Conservation (phyloP, 225 moss, liverwort and hornwort species). For the Sphagnum contortum region DNA sequence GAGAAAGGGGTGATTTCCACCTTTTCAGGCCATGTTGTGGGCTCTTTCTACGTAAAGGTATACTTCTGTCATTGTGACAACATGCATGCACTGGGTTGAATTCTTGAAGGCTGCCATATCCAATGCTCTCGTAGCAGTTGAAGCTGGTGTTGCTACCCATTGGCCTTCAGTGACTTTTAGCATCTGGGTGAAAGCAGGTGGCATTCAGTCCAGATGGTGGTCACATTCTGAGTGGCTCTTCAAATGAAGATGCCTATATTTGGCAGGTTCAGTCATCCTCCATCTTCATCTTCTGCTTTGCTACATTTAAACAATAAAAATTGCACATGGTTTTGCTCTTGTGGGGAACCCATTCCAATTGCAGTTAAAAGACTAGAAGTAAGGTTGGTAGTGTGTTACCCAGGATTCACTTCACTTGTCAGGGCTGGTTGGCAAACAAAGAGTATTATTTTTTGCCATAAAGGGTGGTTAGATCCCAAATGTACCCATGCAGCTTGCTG, state of each 20-base stretch:
- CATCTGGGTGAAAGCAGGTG: conserved; percentile 32
- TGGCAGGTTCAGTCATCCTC: conserved; percentile 61
- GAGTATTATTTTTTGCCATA: background rate
- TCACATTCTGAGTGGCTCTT: conserved; percentile 84
- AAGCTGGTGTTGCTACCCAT: background rate
- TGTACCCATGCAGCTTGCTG: too few relatives aligned
- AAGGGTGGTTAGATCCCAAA: too few relatives aligned
- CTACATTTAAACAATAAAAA: background rate
- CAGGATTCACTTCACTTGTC: background rate
- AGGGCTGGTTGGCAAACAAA: background rate
- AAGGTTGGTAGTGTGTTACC: too few relatives aligned
- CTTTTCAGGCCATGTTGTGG: conserved; percentile 69
- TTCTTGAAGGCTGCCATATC: background rate
- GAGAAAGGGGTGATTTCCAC: conserved; percentile 54
- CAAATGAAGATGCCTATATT: conserved; percentile 57
- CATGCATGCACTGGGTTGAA: background rate
- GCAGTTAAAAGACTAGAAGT: too few relatives aligned
- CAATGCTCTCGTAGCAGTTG: too few relatives aligned
- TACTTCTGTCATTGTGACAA: background rate
- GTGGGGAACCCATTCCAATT: too few relatives aligned
- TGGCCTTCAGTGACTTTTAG: background rate
- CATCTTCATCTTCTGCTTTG: background rate
- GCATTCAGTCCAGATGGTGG: conserved; percentile 80
- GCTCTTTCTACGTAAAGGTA: conserved; percentile 88
- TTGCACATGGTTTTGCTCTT: too few relatives aligned